phyloP scores from a whole-genome alignment of 2,329 filamentous ascomycete species.

The Metarhizium brunneum region DNA sequence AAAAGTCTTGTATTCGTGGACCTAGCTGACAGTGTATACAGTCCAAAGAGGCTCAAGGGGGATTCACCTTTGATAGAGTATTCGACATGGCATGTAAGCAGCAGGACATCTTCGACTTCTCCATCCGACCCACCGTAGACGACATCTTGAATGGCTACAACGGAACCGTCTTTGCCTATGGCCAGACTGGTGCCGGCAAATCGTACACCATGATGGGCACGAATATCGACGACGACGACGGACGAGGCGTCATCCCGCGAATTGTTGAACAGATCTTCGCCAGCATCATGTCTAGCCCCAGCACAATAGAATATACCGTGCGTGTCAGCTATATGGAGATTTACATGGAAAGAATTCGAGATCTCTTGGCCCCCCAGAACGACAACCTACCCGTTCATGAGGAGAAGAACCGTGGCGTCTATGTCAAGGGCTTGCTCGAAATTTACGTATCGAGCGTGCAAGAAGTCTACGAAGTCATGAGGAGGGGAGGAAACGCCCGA shows the following conservation, averaged over 20 bases:
- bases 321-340: constrained; percentile 99
- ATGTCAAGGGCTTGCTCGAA: constrained; percentile 90
- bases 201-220: constrained; percentile 84
- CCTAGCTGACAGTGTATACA: constrained; percentile 30
- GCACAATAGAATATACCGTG: constrained; percentile 97
- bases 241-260: constrained; percentile 89
- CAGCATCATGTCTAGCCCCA: constrained; percentile 83
- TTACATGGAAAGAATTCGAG: constrained; percentile 97
- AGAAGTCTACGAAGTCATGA: constrained; percentile 95
- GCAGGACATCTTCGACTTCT: constrained; percentile 94
- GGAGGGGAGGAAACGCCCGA: constrained; percentile 78
- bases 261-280: constrained; percentile 97
- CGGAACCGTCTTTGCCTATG: constrained; percentile 96
- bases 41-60: constrained; percentile 73
- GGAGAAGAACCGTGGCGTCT: constrained; percentile 91
- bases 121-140: constrained; percentile 89
- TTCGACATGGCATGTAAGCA: constrained; percentile 92
- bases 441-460: constrained; percentile 93
- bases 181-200: constrained; percentile 96
- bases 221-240: constrained; percentile 82
- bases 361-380: constrained; percentile 84
- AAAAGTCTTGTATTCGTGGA: background rate
- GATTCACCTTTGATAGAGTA: constrained; percentile 95
- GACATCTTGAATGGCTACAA: constrained; percentile 99
- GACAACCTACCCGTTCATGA: constrained; percentile 98